These are phyloP conservation scores for Leccinum incarnatum DNA, from an alignment of 768 basidiomycete species.

Conservation along the genomic window DNA sequence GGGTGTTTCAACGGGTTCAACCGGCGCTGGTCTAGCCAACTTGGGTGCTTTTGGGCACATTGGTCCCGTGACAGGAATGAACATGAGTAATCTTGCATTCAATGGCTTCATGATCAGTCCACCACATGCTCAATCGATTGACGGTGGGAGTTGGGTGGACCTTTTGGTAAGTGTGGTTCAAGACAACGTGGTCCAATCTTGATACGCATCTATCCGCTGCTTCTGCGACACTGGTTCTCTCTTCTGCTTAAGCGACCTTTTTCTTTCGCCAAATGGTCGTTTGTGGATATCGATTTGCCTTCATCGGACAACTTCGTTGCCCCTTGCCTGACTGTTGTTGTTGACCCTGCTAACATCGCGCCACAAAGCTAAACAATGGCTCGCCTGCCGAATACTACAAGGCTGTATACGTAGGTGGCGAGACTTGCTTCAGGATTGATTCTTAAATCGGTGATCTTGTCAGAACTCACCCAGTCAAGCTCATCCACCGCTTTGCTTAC, in stretches of 20 bases:
- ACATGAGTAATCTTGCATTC: constrained; percentile 27
- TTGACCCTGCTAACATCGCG: constrained; percentile 11
- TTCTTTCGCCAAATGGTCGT: neutral
- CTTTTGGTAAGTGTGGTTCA: constrained; percentile 26
- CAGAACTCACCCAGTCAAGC: constrained; percentile 63
- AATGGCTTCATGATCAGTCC: constrained; percentile 22
- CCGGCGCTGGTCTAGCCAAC: constrained; percentile 18
- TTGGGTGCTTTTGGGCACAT: constrained; percentile 27
- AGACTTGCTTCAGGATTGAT: neutral
- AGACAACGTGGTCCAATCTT: neutral
- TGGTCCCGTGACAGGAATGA: constrained; percentile 17
- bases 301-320: neutral
- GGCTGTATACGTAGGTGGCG: constrained; percentile 56
- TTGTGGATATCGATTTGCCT: neutral
- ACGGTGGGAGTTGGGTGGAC: constrained; percentile 30
- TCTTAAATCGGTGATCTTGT: constrained; percentile 3
- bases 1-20: constrained; percentile 10
- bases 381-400: constrained; percentile 63
- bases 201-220: neutral
- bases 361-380: constrained; percentile 52
- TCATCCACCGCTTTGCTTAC: constrained; percentile 70
- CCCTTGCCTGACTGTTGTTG: neutral
- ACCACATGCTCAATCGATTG: constrained; percentile 19
- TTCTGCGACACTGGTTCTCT: neutral
- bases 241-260: neutral